Conservation (phyloP, 345 rosid genomes). For the Bretschneidera sinensis region DNA sequence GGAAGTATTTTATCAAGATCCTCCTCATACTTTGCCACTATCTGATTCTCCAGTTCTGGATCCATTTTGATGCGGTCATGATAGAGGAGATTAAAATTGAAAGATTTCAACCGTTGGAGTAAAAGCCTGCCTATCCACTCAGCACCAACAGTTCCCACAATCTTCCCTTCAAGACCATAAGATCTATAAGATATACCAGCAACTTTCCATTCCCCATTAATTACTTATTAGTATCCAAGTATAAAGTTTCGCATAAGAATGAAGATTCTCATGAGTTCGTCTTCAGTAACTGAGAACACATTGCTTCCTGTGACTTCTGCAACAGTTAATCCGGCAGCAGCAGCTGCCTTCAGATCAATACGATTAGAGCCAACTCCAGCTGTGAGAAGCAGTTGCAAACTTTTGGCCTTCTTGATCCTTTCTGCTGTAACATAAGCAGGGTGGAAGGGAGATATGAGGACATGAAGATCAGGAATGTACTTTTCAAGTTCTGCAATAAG, state of each 20-base stretch:
- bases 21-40: conserved; percentile 73
- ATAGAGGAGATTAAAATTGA: conserved; percentile 81
- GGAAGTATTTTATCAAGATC: conserved; percentile 78
- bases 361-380: conserved; percentile 97
- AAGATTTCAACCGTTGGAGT: conserved; percentile 86
- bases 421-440: conserved; percentile 90
- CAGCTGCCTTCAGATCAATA: conserved; percentile 82
- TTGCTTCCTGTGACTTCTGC: conserved; percentile 98
- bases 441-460: conserved; percentile 87
- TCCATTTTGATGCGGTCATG: conserved; percentile 80
- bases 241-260: conserved; percentile 82
- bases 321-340: conserved; percentile 82
- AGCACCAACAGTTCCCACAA: conserved; percentile 81
- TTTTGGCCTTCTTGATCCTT: conserved; percentile 88
- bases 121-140: conserved; percentile 87
- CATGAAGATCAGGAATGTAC: conserved; percentile 81
- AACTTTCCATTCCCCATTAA: conserved; percentile 90
- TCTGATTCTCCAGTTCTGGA: conserved; percentile 60
- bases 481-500: conserved; percentile 64
- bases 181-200: conserved; percentile 81
- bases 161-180: conserved; percentile 95
- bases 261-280: conserved; percentile 91
- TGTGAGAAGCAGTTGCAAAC: conserved; percentile 80
- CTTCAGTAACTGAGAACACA: conserved; percentile 87
- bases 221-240: conserved; percentile 81